These are phyloP conservation scores for Neoscytalidium dimidiatum DNA, from an alignment of 2,329 filamentous ascomycete genomes.

Conservation along the genomic window DNA sequence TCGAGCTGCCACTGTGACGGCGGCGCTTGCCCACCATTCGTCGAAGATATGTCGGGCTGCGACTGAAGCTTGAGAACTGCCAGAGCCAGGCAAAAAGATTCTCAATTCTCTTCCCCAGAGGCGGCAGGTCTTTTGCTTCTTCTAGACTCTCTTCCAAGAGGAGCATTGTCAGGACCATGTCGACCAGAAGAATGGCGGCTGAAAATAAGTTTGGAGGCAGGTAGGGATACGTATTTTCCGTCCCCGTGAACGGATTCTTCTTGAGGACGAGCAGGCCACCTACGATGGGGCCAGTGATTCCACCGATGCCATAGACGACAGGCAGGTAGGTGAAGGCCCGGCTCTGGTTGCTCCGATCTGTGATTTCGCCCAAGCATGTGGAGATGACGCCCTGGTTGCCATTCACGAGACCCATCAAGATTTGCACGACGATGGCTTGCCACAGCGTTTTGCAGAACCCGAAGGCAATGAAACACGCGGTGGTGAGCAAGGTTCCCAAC, in stretches of 20 bases:
- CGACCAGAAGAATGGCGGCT: slow-evolving; percentile 69
- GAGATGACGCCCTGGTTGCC: slow-evolving; percentile 94
- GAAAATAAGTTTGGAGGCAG: slow-evolving; percentile 80
- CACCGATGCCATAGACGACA: slow-evolving; percentile 92
- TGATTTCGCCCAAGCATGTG: slow-evolving; percentile 92
- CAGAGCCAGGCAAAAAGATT: slow-evolving; percentile 68
- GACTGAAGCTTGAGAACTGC: slow-evolving; percentile 64
- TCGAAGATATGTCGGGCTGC: slow-evolving; percentile 62
- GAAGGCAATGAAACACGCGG: slow-evolving; percentile 79
- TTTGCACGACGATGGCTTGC: slow-evolving; percentile 84
- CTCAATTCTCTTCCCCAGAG: slow-evolving; percentile 58
- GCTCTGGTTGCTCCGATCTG: slow-evolving; percentile 92
- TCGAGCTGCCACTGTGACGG: slow-evolving; percentile 35
- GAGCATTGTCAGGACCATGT: slow-evolving; percentile 72
- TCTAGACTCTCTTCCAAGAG: slow-evolving; percentile 88
- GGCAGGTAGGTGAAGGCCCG: slow-evolving; percentile 91
- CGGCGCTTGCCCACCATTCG: slow-evolving; percentile 30
- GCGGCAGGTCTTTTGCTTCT: slow-evolving; percentile 62
- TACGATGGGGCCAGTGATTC: slow-evolving; percentile 89
- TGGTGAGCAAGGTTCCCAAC: slow-evolving; percentile 78
- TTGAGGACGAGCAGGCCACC: slow-evolving; percentile 78
- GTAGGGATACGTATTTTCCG: slow-evolving; percentile 71
- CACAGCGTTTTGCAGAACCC: slow-evolving; percentile 81
- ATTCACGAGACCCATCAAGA: slow-evolving; percentile 89
- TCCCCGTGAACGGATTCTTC: slow-evolving; percentile 56